Conservation (phyloP, 768 basidiomycete species). For the Lentinula edodes region DNA sequence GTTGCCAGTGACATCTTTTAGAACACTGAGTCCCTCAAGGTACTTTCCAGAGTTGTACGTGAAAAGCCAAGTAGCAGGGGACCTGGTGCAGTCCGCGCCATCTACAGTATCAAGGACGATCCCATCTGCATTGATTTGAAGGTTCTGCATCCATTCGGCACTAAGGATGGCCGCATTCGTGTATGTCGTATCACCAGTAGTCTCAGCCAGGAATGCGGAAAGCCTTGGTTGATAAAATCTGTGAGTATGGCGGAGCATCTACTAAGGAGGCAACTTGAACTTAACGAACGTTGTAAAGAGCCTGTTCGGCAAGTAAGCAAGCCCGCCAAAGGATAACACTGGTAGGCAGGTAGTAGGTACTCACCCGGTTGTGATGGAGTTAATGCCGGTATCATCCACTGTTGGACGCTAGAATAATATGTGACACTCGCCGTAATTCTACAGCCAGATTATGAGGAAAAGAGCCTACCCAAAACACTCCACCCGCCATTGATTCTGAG, state of each 20-base stretch:
- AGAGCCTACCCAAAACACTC: conserved; percentile 47
- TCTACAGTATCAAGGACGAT: conserved; percentile 45
- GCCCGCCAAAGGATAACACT: neutral
- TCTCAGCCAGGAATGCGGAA: conserved; percentile 43
- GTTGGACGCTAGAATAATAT: conserved; percentile 33
- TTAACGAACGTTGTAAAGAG: conserved; percentile 10
- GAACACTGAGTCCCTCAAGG: conserved; percentile 44
- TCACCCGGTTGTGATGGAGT: conserved; percentile 49
- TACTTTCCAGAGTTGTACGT: conserved; percentile 52
- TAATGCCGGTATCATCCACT: conserved; percentile 33
- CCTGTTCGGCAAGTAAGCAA: conserved; percentile 15
- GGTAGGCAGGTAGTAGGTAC: conserved; percentile 8
- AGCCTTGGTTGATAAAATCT: conserved; percentile 22
- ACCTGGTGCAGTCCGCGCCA: conserved; percentile 40
- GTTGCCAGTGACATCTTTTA: conserved; percentile 36
- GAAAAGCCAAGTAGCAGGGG: conserved; percentile 41
- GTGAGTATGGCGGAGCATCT: neutral
- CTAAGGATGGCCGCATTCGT: conserved; percentile 38
- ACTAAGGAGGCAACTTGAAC: conserved; percentile 24
- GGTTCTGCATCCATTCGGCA: conserved; percentile 43
- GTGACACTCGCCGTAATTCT: neutral
- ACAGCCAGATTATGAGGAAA: neutral
- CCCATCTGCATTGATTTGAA: conserved; percentile 35
- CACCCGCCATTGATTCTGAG: conserved; percentile 44
- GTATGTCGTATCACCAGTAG: conserved; percentile 40